Evolutionary conservation across 371 early-diverging fungal species (phyloP), one percentile per base, ranked within the genome.

Genomic region (Mortierella sp.): DNA sequence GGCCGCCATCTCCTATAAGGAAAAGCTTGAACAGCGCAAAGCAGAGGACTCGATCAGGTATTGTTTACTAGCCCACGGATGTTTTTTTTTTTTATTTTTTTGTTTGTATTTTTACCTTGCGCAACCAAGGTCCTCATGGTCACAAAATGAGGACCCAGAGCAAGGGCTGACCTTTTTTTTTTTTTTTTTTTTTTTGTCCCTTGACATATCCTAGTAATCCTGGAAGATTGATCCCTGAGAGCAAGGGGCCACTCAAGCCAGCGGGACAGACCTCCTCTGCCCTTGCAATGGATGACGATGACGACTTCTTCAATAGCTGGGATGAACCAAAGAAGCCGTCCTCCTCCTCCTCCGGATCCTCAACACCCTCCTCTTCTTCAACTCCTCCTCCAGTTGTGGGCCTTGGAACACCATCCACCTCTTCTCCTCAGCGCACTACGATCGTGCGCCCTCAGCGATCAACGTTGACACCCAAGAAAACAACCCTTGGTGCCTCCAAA

Each of bases 1-100:
- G 28, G 89, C 87, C 15, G 98, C 94, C 4, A 83, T 85, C 59
- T 84, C 90, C 66, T 98, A 97, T 86, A 97, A 96, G 77, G 94
- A 95, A 26, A 84, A 91, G 30, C 66, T 98, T 65, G 82, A 83
- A 25, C 89, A 90, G 74, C 88, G 93, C 48, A 91, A 90, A 6
- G 88, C 91, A 37, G 94, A 94, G 58, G 98, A 97, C 81, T 86
- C 87, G n/a, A 60, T 67, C 30, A 80, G 64, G 86, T 89, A 88
- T 66, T 75, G 95, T 95, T 1, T 91, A 92, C 65, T 86, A 85
- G 63, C 93, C 90, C 72, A 89, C 87, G 21, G 92, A 90, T 46
- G 72, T 80, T 30, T 91, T 89, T 62, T 89, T 87, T 1, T 92
- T 88, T 47, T 81, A 90, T 30, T 83, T 19, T 44, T 56, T 46